Conservation (phyloP, 2,329 filamentous ascomycete genomes). For the Biscogniauxia mediterranea region DNA sequence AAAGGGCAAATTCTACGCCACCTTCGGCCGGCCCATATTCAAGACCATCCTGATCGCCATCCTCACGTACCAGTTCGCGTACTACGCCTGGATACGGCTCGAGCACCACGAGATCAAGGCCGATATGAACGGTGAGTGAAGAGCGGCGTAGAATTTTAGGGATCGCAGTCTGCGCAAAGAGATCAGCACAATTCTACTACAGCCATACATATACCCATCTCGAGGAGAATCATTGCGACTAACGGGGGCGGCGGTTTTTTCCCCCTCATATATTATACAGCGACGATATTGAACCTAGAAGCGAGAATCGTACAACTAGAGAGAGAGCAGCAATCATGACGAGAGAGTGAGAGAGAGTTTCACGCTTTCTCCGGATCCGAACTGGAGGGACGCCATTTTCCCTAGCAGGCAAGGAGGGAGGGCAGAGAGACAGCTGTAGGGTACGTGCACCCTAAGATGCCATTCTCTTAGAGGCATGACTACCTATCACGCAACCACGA, state of each 20-base stretch:
- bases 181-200: no score
- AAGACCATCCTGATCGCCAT: conserved; percentile 75
- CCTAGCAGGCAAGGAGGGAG: not conserved
- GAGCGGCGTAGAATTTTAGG: not conserved
- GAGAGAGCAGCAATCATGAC: conserved; percentile 20
- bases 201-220: not conserved
- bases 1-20: conserved; percentile 69
- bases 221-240: not conserved
- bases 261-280: conserved; percentile 9
- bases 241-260: conserved; percentile 1
- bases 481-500: not conserved
- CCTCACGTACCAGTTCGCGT: conserved; percentile 75
- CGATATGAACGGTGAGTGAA: conserved; percentile 52
- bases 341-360: no score
- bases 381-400: not conserved
- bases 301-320: conserved; percentile 30
- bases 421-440: not conserved
- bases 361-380: not conserved
- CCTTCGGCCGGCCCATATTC: conserved; percentile 68
- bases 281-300: conserved; percentile 30
- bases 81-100: conserved; percentile 72
- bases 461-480: not conserved
- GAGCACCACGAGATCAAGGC: conserved; percentile 68
- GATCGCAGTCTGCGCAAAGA: not conserved
- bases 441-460: not conserved